Evolutionary conservation across 2,329 filamentous ascomycete species (phyloP), one percentile per base, ranked within the genome.

Genomic region (Amauroascus niger): DNA sequence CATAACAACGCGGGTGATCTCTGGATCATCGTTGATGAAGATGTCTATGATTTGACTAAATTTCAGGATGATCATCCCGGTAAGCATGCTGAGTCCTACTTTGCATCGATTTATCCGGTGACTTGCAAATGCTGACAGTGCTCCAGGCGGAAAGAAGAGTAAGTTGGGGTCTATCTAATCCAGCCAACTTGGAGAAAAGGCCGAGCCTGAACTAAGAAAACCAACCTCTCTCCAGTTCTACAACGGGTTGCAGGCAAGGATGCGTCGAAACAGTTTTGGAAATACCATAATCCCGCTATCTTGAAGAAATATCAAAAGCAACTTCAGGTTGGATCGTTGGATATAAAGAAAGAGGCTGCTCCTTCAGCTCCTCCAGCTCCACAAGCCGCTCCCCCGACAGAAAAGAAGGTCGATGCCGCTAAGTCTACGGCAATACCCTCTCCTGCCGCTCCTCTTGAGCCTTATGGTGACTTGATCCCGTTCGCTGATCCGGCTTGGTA

Each of bases 401-500:
- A 83, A 69, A 77, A 83, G 37, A 72, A 79, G 62, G 74, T 81
- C 28, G 79, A 84, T 66, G 71, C 81, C 11, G 69, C 74, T 59
- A 64, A 72, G 37, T 68, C 76, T 26, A 68, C 66, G 44, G 11
- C 18, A n/a, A 41, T 8, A 1, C 7, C 26, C 6, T 75, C 71
- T 41, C 67, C 71, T 14, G 66, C 71, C 40, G 77, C 79, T 8
- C 88, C 89, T 2, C 76, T 95, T 51, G 91, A 97, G 64, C 79
- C 86, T 0, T 97, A 82, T 67, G 93, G 93, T 56, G 82, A 86
- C 61, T 78, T 93, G 67, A 84, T 98, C 59, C 93, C 93, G 30
- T 97, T 94, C 67, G 86, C 82, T 26, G 93, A 98, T 64, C 93
- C 93, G 11, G 82, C 80, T 45, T 98, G 93, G 93, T 96, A 96